phyloP scores from a whole-genome alignment of 163 green algal genomes.

The Prototheca stagnorum region DNA sequence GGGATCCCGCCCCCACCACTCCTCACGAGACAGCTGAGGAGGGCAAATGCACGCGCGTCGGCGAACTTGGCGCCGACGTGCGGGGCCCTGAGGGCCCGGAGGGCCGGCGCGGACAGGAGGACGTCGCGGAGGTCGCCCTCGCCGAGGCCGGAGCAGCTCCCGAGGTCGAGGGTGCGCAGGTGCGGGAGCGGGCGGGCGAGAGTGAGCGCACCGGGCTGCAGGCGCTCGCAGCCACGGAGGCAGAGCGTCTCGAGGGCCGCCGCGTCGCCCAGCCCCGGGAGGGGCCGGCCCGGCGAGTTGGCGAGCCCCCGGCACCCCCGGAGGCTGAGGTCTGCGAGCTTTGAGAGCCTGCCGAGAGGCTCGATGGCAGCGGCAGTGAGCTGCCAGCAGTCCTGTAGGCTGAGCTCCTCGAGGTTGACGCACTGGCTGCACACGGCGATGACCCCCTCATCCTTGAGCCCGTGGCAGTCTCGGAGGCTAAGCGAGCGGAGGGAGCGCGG shows the following conservation, averaged over 20 bases:
- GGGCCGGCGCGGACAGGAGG: no score
- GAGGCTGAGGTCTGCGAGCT: slow-evolving; percentile 11
- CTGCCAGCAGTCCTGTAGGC: slow-evolving; percentile 34
- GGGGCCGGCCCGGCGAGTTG: no score
- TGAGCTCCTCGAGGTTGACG: slow-evolving; percentile 12
- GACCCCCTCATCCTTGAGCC: slow-evolving; percentile 19
- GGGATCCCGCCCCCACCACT: no score
- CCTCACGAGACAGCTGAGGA: no score
- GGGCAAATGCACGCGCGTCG: no score
- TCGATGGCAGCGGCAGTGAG: slow-evolving; percentile 17
- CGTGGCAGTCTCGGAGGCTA: neutral
- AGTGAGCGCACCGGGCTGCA: slow-evolving; percentile 9
- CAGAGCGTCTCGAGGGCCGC: slow-evolving; percentile 8
- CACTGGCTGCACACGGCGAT: slow-evolving; percentile 5
- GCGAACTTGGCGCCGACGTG: no score
- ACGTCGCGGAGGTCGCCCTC: neutral
- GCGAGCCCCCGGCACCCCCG: no score
- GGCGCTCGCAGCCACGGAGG: slow-evolving; percentile 14
- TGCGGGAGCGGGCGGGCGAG: slow-evolving; percentile 1
- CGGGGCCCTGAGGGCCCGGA: no score
- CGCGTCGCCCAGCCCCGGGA: slow-evolving; percentile 3
- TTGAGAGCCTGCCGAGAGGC: slow-evolving; percentile 5
- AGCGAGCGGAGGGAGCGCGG: neutral
- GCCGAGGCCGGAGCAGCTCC: neutral
- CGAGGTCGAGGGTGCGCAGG: slow-evolving; percentile 7